Evolutionary conservation across 176 grass and related monocot species (phyloP), one percentile per base, ranked within the genome.

Genomic region (Juncus effusus): DNA sequence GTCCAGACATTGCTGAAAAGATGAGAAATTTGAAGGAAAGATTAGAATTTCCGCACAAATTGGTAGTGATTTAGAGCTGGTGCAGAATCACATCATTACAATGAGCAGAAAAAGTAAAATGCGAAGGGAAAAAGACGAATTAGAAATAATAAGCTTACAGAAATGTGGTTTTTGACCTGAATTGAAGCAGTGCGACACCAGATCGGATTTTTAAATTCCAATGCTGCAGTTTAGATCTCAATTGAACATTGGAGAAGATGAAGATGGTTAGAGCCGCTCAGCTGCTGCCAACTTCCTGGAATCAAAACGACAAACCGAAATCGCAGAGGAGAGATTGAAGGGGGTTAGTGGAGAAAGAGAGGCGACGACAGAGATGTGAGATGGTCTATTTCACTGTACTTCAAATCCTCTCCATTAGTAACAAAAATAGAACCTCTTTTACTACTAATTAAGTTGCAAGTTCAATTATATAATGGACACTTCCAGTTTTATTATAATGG

Each of bases 1-100:
- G 51, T 60, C 69, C 82, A 11, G 84, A 75, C 75, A 73, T 70
- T 6, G 40, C 10, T 10, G 56, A 61, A 73, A 36, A 56, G 51
- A 15, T 54, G 14, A 4, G 36, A 65, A 65, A 41, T 2, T 54
- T 36, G 15, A 65, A 5, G 5, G 13, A 36, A 63, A 42, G 38
- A 13, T 13, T 7, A 4, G 42, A 63, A 42, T 63, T 63, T 36
- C 38, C 5, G 8, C 19, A 60, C 7, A 36, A 60, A 3, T 10
- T 28, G 15, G 38, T 37, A 36, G 19, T 4, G 19, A 60, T 38
- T 60, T 36, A 10, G 14, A 60, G 58, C 12, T 8, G 4, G 58
- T 49, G 15, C 63, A 35, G 45, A 4, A 13, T 49, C 19, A 49
- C 19, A 47, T 36, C 45, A 66, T 49, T 51, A 12, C 8, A 51